These are phyloP conservation scores for Rhizopogon roseolus DNA, from an alignment of 768 basidiomycete species.

Conservation along the genomic window DNA sequence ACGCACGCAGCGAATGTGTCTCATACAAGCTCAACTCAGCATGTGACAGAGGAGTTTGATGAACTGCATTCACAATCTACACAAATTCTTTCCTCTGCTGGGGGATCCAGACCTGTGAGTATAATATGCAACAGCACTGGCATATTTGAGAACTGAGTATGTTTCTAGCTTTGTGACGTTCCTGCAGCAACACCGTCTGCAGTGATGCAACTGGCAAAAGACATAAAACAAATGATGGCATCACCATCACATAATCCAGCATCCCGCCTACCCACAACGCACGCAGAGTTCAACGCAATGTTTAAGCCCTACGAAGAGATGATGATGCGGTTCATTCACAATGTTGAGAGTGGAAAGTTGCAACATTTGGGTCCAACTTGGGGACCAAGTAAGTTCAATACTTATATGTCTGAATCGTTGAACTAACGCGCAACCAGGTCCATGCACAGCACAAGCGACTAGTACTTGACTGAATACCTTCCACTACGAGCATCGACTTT, in stretches of 20 bases:
- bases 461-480: not conserved
- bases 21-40: not conserved
- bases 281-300: slow-evolving; percentile 14
- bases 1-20: not conserved
- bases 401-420: not conserved
- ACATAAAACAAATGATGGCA: slow-evolving; percentile 10
- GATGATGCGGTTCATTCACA: slow-evolving; percentile 17
- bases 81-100: not conserved
- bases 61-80: not conserved
- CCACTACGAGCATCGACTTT: too few species aligned
- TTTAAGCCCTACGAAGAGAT: slow-evolving; percentile 14
- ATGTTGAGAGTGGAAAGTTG: slow-evolving; percentile 16
- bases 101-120: not conserved
- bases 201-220: slow-evolving; percentile 3
- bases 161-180: not conserved
- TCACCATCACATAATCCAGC: not conserved
- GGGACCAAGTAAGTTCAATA: slow-evolving; percentile 17
- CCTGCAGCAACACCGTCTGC: not conserved
- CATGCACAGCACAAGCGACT: not conserved
- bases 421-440: not conserved
- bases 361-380: slow-evolving; percentile 14
- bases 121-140: not conserved
- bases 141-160: not conserved
- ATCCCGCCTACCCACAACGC: slow-evolving; percentile 13
- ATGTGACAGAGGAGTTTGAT: not conserved